Conservation (phyloP, 768 basidiomycete genomes). For the Peribolospora baueri region DNA sequence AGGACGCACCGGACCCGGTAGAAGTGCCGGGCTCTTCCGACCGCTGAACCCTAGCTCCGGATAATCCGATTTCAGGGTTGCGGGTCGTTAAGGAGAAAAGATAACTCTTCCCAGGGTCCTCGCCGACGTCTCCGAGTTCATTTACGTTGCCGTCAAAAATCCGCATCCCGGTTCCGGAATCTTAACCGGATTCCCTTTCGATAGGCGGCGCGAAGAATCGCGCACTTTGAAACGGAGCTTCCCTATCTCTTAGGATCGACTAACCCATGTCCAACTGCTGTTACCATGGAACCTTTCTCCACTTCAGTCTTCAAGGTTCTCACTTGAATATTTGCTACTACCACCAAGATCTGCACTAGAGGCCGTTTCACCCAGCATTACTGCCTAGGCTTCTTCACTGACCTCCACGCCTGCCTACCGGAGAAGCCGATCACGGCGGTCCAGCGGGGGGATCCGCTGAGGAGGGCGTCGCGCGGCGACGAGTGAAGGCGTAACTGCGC, state of each 20-base stretch:
- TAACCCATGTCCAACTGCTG: constrained; percentile 68
- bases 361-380: constrained; percentile 48
- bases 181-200: constrained; percentile 57
- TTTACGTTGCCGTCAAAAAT: constrained; percentile 44
- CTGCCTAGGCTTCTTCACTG: constrained; percentile 49
- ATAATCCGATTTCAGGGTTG: constrained; percentile 49
- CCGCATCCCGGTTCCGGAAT: constrained; percentile 54
- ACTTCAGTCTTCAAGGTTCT: constrained; percentile 70
- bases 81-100: constrained; percentile 53
- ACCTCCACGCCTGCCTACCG: constrained; percentile 19
- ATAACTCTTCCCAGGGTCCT: constrained; percentile 51
- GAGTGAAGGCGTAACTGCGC: too few species aligned
- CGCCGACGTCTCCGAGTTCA: constrained; percentile 35
- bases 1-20: constrained; percentile 48
- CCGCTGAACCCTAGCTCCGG: constrained; percentile 48
- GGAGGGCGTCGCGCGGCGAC: too few species aligned
- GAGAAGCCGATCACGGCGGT: too few species aligned
- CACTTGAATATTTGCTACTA: constrained; percentile 73
- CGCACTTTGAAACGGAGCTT: constrained; percentile 45
- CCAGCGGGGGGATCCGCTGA: too few species aligned
- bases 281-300: constrained; percentile 71
- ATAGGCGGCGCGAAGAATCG: constrained; percentile 40
- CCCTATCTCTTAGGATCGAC: constrained; percentile 60
- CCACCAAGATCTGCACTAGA: constrained; percentile 70
- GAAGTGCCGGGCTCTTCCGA: constrained; percentile 46